Base-by-base conservation (phyloP, 495 filamentous ascomycete genomes). In the Terfezia boudieri region DNA sequence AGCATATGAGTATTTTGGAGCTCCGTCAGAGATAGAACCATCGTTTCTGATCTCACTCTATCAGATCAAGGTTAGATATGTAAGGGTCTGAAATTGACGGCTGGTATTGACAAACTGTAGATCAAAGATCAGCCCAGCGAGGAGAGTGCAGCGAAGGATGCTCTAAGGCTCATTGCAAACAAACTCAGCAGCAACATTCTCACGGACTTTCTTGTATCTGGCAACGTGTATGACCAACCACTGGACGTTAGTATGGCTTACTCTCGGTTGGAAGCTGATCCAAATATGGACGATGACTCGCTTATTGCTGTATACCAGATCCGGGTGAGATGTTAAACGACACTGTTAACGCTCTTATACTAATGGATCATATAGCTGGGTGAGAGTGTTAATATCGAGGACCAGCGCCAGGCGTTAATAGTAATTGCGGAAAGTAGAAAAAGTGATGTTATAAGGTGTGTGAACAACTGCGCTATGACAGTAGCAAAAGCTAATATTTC, bases 301-400 rank as follows among this genome's bases (percentile, higher is more conserved):
- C 56, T 65, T 36, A 60, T 64, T 49, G 48, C 50, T 36, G 58
- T 64, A n/a, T 64, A 56, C 48, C 58, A 58, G 37, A 41, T 64
- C 16, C 56, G 62, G 36, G 62, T 64, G 61, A 52, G 55, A n/a
- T 32, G 22, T 38, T 38, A 7, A 22, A 11, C 22, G 26, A 37
- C 7, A n/a, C 6, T 9, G 14, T 20, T 4, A 22, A 10, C 2
- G 10, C 26, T n/a, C 10, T n/a, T 14, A 23, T 41, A 41, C 52
- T 36, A n/a, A 54, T 36, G 9, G 8, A 23, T 48, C 41, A 53
- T 37, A 20, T 26, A 65, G 62, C 16, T 59, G 9, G 43, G 53
- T 46, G 63, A 65, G 49, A 49, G 46, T 38, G 62, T 62, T 16
- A 58, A 53, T 20, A 49, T 58, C 10, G 57, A 56, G 37, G 62